Base-by-base conservation (phyloP, 2,329 filamentous ascomycete species). In the Aspergillus sp. region DNA sequence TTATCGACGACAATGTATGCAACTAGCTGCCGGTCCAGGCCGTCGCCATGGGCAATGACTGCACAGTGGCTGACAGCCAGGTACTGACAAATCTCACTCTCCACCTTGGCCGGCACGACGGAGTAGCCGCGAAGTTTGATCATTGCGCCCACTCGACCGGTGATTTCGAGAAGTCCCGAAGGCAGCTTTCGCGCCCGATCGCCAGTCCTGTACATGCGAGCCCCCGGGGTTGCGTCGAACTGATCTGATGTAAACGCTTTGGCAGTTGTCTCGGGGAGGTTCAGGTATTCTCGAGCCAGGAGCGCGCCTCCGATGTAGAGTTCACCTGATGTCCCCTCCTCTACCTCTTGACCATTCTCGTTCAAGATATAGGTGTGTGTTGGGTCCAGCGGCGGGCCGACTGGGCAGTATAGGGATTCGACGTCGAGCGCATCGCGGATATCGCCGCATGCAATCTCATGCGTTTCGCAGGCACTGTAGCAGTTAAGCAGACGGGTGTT, bases 401-500 rank as follows among this genome's bases (percentile, higher is more conserved):
- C 86, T 0, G 87, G 85, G 54, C 86, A 89, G 53, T 88, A 86
- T 1, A 77, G 72, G 1, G 79, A 73, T 41, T 85, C 77, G n/a
- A 76, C 73, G 45, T 83, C 74, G 27, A 88, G 65, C 65, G 89
- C 86, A 1, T 81, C 77, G 48, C 76, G 74, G 54, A 90, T 84
- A 57, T 90, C 86, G 37, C 86, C 86, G 54, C 84, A 88, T 1
- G 86, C 85, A 51, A 88, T 83, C 66, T 90, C 86, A 54, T 90
- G 86, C 0, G 87, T 90, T 65, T 91, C 87, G 59, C 86, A 89
- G 13, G 86, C 86, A 60, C 85, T 89, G 70, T 91, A 91, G 58
- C 85, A 86, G 57, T 90, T 91, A 52, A 90, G 78, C 10, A 91
- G 69, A 13, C 84, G 81, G 2, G 81, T 77, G 0, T 83, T 78